Percentiles rank a stretch among this genome's conserved stretches.
Conservation (phyloP, 2,329 filamentous ascomycete genomes). For the Ophiostoma perfectum region DNA sequence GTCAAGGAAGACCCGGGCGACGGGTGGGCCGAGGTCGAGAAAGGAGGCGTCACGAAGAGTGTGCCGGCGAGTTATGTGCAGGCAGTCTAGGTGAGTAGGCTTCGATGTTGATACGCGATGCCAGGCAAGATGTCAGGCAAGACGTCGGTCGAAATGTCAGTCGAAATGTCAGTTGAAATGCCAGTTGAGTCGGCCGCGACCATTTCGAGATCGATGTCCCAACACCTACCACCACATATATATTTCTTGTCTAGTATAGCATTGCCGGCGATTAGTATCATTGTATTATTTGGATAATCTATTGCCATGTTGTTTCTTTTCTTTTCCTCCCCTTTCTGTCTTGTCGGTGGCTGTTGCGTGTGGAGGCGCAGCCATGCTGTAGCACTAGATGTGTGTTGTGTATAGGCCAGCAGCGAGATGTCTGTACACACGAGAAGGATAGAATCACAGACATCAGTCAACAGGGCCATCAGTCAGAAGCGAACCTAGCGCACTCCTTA, state of each 20-base stretch:
- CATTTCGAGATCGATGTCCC: no score
- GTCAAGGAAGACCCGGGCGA: slow-evolving; percentile 84
- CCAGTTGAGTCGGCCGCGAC: no score
- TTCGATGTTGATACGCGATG: background rate
- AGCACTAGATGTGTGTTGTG: background rate
- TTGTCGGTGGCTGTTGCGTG: background rate
- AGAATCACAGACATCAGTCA: background rate
- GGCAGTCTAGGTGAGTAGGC: slow-evolving; percentile 47
- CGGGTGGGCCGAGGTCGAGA: slow-evolving; percentile 96
- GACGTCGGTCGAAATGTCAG: no score
- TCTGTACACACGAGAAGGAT: background rate
- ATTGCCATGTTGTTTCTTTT: background rate
- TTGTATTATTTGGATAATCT: background rate
- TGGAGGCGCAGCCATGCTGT: slow-evolving; percentile 3
- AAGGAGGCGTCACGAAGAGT: slow-evolving; percentile 76
- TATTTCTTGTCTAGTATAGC: slow-evolving; percentile 2
- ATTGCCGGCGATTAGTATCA: background rate
- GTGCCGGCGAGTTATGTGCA: slow-evolving; percentile 93
- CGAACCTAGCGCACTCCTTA: background rate
- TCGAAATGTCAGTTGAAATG: no score
- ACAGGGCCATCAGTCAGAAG: background rate
- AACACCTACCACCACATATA: background rate
- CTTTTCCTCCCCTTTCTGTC: background rate
- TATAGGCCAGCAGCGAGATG: background rate
- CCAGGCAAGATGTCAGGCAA: no score